These are phyloP conservation scores for Yamadazyma songkhlaensis DNA, from an alignment of 1,139 yeast species.

Conservation along the genomic window DNA sequence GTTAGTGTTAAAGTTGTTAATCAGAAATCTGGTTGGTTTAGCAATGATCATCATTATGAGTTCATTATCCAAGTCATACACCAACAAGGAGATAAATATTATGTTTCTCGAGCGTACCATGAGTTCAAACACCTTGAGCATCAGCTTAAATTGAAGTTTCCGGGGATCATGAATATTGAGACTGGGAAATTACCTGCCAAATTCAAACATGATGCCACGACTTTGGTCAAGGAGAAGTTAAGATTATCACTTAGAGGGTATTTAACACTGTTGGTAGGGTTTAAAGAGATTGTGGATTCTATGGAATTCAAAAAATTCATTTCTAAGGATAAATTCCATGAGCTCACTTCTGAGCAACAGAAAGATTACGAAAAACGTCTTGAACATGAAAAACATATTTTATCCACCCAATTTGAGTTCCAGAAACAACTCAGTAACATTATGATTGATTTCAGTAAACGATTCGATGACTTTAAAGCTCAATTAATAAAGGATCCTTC, in stretches of 20 bases:
- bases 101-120: slow-evolving; percentile 59
- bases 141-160: slow-evolving; percentile 52
- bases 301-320: slow-evolving; percentile 53
- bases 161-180: slow-evolving; percentile 68
- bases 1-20: slow-evolving; percentile 50
- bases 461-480: slow-evolving; percentile 55
- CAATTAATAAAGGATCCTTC: slow-evolving; percentile 49
- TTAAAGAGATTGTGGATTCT: slow-evolving; percentile 56
- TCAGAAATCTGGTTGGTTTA: slow-evolving; percentile 13
- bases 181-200: slow-evolving; percentile 46
- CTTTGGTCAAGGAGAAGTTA: slow-evolving; percentile 54
- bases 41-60: slow-evolving; percentile 33
- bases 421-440: slow-evolving; percentile 59
- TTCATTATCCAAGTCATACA: slow-evolving; percentile 42
- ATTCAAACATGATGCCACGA: slow-evolving; percentile 36
- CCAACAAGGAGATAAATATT: slow-evolving; percentile 30
- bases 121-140: slow-evolving; percentile 61
- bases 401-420: slow-evolving; percentile 68
- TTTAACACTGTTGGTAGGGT: slow-evolving; percentile 48
- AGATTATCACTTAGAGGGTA: slow-evolving; percentile 77
- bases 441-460: slow-evolving; percentile 41
- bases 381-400: slow-evolving; percentile 57
- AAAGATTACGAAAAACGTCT: slow-evolving; percentile 57
- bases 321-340: slow-evolving; percentile 24
- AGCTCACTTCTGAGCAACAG: slow-evolving; percentile 38